Evolutionary conservation across 331 rosid genomes (phyloP), one percentile per base, ranked within the genome.

Genomic region (Prunus yedoensis): DNA sequence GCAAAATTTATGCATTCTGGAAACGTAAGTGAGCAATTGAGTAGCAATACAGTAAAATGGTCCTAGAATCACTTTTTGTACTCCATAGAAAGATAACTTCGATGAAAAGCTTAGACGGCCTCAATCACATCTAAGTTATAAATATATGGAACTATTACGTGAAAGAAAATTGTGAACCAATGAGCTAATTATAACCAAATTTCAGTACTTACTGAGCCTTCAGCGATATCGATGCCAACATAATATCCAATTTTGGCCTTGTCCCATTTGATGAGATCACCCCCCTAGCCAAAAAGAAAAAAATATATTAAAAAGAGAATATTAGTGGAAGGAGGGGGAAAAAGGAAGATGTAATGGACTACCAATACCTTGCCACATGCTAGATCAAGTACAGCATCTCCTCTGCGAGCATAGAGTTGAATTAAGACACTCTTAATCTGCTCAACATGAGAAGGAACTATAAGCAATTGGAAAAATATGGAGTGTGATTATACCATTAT

Each of bases 191-290:
- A 32, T 16, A 64, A 30, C 58, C n/a, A 43, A 56, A 52, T 10
- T 35, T 27, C 18, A 82, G 76, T 54, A 81, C 96, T 89, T 82
- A 90, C 99, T 0, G 99, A 95, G 76, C 97, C 99, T 58, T 92
- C 94, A 10, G 99, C 97, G 35, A 95, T 95, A 85, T 92, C 99
- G 81, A 95, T 80, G 50, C 99, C 99, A 81, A 95, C 99, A 78
- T 95, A 95, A 70, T 95, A 95, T 63, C 94, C 97, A 85, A 95
- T 46, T 80, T 86, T 95, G 35, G 99, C 97, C 81, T 95, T 95
- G 87, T 92, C 99, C 99, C 99, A 95, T 88, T 95, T 92, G 85
- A 92, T 90, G 66, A 95, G 97, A 85, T 95, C 99, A 56, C 99
- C 97, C 17, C 99, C 99, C 99, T 95, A 78, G 60, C 53, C 10